A percentile compares a stretch with the other conserved stretches of the same genome.
Evolutionary conservation across 2,329 filamentous ascomycete species (phyloP).

Genomic region (Sporothrix brunneoviolacea): DNA sequence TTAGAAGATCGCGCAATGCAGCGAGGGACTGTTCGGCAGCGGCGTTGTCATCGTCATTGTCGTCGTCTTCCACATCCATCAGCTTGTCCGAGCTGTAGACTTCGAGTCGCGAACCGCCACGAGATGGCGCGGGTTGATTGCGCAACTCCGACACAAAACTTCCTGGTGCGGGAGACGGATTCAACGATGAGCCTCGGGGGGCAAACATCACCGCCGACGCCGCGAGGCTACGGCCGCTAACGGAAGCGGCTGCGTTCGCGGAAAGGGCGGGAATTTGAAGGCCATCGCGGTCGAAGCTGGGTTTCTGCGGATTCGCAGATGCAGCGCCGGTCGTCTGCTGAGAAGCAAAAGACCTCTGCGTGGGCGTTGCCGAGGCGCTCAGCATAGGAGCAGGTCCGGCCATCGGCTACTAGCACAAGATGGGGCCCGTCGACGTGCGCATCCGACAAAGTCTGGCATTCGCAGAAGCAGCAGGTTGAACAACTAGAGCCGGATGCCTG

Average conservation of each 20-base stretch:
- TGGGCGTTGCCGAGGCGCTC: slow-evolving; percentile 47
- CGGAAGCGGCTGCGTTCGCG: slow-evolving; percentile 31
- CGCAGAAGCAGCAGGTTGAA: background rate
- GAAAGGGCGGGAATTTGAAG: slow-evolving; percentile 40
- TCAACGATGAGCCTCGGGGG: slow-evolving; percentile 62
- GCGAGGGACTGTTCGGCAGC: slow-evolving; percentile 65
- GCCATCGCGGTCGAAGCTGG: slow-evolving; percentile 48
- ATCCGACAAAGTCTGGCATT: slow-evolving; percentile 21
- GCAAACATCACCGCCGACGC: slow-evolving; percentile 55
- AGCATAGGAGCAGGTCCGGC: slow-evolving; percentile 39
- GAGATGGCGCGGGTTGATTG: slow-evolving; percentile 60
- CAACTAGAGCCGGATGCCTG: background rate
- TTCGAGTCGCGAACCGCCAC: slow-evolving; percentile 54
- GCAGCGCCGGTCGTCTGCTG: slow-evolving; percentile 33
- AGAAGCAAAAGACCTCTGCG: slow-evolving; percentile 44
- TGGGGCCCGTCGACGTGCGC: slow-evolving; percentile 22
- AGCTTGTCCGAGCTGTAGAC: slow-evolving; percentile 47
- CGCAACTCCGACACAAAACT: slow-evolving; percentile 88
- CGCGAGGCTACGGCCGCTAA: slow-evolving; percentile 38
- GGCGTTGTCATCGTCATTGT: slow-evolving; percentile 8
- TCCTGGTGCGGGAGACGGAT: slow-evolving; percentile 64
- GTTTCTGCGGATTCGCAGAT: slow-evolving; percentile 29
- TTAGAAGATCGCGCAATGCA: slow-evolving; percentile 74
- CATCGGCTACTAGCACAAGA: slow-evolving; percentile 29
- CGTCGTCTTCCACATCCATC: slow-evolving; percentile 49